Percentiles rank a stretch among this genome's conserved stretches.
Evolutionary conservation across 805 yeast species (phyloP).

Genomic region (Blastobotrys parvus): DNA sequence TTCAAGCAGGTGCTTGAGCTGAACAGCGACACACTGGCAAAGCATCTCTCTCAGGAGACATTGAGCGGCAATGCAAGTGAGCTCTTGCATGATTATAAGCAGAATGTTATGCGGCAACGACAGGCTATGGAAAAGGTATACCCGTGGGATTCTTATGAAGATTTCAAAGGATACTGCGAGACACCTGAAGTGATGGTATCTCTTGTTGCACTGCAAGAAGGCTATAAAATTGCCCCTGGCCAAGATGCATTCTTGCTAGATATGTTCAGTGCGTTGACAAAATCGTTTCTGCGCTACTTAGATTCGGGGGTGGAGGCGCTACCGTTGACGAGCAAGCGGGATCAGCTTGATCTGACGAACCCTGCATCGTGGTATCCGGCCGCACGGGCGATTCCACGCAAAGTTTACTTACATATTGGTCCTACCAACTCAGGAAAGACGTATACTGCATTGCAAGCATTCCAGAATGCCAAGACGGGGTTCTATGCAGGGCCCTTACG

Average conservation of each 20-base stretch:
- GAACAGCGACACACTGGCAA: too few relatives aligned
- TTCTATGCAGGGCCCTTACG: constrained; percentile 93
- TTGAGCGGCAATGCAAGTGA: too few relatives aligned
- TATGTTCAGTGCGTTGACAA: background rate
- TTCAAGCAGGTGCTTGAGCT: too few relatives aligned
- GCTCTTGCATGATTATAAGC: too few relatives aligned
- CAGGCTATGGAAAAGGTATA: too few relatives aligned
- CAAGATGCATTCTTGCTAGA: background rate
- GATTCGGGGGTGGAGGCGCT: background rate
- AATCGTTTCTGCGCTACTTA: background rate
- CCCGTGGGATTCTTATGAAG: background rate
- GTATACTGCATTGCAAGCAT: constrained; percentile 62
- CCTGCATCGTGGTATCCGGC: constrained; percentile 80
- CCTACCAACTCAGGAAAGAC: constrained; percentile 98
- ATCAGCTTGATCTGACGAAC: constrained; percentile 41
- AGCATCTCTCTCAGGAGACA: too few relatives aligned
- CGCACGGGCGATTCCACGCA: constrained; percentile 71
- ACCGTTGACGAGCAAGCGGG: constrained; percentile 30
- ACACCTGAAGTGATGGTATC: background rate
- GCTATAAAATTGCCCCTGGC: background rate
- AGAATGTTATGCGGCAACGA: too few relatives aligned
- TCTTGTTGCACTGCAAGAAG: background rate
- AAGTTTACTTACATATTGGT: constrained; percentile 87
- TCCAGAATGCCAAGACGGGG: constrained; percentile 62
- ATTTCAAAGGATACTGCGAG: background rate